A percentile compares a stretch with the other conserved stretches of the same genome.
phyloP scores from a whole-genome alignment of 805 yeast species.

The Metschnikowia hibisci region DNA sequence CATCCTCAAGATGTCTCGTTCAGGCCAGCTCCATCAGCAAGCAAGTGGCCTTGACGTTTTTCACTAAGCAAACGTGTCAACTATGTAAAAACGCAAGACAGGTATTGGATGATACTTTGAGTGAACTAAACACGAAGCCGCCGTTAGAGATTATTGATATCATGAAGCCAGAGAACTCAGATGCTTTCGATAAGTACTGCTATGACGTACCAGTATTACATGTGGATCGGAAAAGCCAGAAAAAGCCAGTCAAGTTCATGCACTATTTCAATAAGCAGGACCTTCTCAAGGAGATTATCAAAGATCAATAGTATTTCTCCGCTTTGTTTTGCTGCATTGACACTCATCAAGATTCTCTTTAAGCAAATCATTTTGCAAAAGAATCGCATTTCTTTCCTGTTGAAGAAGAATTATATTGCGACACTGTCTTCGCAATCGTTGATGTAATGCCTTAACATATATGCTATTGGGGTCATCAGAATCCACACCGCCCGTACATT shows the following conservation, averaged over 20 bases:
- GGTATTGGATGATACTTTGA: conserved; percentile 43
- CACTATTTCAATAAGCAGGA: conserved; percentile 59
- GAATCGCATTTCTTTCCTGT: conserved; percentile 12
- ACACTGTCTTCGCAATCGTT: conserved; percentile 9
- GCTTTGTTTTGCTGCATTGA: neutral
- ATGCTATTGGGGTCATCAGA: conserved; percentile 3
- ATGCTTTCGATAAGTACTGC: conserved; percentile 70
- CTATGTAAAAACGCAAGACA: conserved; percentile 63
- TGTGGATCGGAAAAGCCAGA: conserved; percentile 47
- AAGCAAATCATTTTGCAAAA: conserved; percentile 4
- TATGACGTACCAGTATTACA: conserved; percentile 80
- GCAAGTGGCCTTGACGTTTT: conserved; percentile 45
- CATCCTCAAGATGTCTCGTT: conserved; percentile 6
- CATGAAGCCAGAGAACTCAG: conserved; percentile 51
- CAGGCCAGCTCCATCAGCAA: neutral
- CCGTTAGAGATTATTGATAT: conserved; percentile 51
- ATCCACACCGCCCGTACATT: conserved; percentile 1
- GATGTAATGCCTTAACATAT: neutral
- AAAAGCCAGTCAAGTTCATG: conserved; percentile 57
- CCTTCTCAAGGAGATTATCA: conserved; percentile 20
- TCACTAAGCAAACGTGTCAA: conserved; percentile 66
- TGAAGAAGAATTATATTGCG: conserved; percentile 14
- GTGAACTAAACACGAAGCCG: conserved; percentile 25
- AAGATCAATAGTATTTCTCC: neutral
- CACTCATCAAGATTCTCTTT: neutral